Evolutionary conservation across 768 basidiomycete genomes (phyloP).

Genomic region (Gautieria morchelliformis): DNA sequence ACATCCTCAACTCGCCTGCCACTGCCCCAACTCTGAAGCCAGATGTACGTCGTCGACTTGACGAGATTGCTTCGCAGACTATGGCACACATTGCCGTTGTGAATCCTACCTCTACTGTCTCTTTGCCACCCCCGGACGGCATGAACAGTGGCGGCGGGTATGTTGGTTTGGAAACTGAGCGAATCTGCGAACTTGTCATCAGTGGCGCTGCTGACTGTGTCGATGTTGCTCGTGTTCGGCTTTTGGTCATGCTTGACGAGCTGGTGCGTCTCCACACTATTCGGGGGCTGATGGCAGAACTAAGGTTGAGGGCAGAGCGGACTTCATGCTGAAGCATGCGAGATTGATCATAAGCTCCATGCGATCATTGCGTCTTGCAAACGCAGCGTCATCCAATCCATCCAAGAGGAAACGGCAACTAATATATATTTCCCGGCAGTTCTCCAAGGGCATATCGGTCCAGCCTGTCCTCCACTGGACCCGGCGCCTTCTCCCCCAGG

Average conservation of each 20-base stretch:
- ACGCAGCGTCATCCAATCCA: constrained; percentile 75
- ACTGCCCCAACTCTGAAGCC: constrained; percentile 73
- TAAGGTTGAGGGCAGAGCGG: constrained; percentile 50
- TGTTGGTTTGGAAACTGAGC: constrained; percentile 79
- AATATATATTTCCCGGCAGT: constrained; percentile 94
- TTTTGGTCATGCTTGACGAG: constrained; percentile 93
- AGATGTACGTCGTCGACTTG: constrained; percentile 76
- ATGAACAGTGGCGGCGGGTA: constrained; percentile 76
- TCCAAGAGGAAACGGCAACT: constrained; percentile 95
- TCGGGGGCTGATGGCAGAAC: background rate
- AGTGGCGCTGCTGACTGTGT: constrained; percentile 81
- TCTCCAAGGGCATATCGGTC: constrained; percentile 74
- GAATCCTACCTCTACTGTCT: constrained; percentile 61
- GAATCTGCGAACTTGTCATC: constrained; percentile 87
- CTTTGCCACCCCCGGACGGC: constrained; percentile 68
- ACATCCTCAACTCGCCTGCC: constrained; percentile 80
- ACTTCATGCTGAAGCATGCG: constrained; percentile 80
- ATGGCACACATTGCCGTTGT: constrained; percentile 89
- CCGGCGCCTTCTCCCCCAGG: constrained; percentile 31
- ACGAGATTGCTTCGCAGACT: constrained; percentile 91
- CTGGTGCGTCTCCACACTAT: constrained; percentile 46
- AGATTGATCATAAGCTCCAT: constrained; percentile 93
- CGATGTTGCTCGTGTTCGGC: constrained; percentile 79
- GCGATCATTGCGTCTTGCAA: constrained; percentile 86
- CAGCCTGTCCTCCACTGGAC: constrained; percentile 36